phyloP scores from a whole-genome alignment of 2,329 filamentous ascomycete genomes.

The Apiospora phragmitis region DNA sequence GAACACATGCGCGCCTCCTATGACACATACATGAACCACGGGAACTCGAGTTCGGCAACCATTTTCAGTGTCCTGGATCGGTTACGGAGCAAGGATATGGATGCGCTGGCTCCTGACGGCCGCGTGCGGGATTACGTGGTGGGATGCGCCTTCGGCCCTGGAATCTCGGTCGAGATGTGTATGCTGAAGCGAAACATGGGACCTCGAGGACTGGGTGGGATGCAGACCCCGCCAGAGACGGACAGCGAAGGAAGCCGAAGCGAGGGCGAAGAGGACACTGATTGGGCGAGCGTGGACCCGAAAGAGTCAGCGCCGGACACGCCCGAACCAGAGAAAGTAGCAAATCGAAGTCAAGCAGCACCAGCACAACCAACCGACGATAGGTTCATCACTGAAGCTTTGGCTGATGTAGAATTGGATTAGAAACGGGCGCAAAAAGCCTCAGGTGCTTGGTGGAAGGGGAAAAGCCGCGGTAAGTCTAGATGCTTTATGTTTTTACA shows the following conservation, averaged over 20 bases:
- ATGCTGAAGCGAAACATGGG: conserved; percentile 55
- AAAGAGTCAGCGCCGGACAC: conserved; percentile 23
- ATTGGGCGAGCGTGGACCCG: conserved; percentile 28
- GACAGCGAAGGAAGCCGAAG: conserved; percentile 50
- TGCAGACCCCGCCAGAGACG: conserved; percentile 56
- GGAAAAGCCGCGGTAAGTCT: too few species aligned
- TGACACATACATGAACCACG: conserved; percentile 66
- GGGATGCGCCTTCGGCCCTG: conserved; percentile 70
- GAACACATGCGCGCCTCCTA: conserved; percentile 71
- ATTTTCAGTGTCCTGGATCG: conserved; percentile 68
- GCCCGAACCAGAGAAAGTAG: conserved; percentile 14
- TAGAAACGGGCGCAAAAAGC: not conserved
- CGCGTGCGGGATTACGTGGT: conserved; percentile 58
- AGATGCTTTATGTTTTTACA: not conserved
- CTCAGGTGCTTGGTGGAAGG: not conserved
- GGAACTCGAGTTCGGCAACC: conserved; percentile 70
- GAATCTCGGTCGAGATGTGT: conserved; percentile 68
- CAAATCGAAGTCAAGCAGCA: conserved; percentile 15
- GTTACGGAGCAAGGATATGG: conserved; percentile 61
- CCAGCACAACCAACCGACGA: not conserved
- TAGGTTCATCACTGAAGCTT: conserved; percentile 21
- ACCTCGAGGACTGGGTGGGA: conserved; percentile 31
- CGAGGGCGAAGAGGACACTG: conserved; percentile 38
- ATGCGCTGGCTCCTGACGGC: conserved; percentile 51
- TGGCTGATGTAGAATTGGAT: conserved; percentile 17